phyloP scores from a whole-genome alignment of 805 yeast genomes.

The Schizosaccharomyces japonicus region DNA sequence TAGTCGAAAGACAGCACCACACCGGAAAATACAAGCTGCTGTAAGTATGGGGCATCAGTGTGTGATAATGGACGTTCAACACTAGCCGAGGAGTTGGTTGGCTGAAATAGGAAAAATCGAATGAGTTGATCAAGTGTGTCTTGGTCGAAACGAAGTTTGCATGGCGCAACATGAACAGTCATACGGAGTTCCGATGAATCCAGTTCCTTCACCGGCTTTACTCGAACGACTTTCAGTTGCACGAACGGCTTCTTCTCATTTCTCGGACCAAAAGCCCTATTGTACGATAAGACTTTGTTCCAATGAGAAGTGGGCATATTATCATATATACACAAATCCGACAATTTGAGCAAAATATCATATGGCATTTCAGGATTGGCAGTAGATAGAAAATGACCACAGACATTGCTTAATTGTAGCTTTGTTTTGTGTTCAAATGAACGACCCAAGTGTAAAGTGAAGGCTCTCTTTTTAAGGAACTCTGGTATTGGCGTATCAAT shows the following conservation, averaged over 20 bases:
- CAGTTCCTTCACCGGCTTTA: constrained; percentile 37
- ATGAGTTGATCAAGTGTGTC: constrained; percentile 70
- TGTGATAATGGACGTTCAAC: too few relatives aligned
- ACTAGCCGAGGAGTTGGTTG: not conserved
- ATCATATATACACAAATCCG: constrained; percentile 43
- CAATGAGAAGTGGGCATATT: constrained; percentile 72
- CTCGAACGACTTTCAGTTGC: constrained; percentile 26
- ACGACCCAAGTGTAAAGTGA: constrained; percentile 31
- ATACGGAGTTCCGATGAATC: constrained; percentile 48
- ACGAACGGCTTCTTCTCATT: constrained; percentile 48
- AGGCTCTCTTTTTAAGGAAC: constrained; percentile 11
- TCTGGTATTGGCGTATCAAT: constrained; percentile 13
- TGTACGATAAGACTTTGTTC: constrained; percentile 56
- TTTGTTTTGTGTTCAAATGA: constrained; percentile 37
- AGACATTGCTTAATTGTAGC: constrained; percentile 32
- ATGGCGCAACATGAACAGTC: constrained; percentile 30
- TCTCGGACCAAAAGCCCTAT: constrained; percentile 45
- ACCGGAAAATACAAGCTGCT: constrained; percentile 16
- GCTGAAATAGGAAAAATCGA: constrained; percentile 55
- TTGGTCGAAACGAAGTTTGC: constrained; percentile 72
- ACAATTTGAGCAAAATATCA: constrained; percentile 25
- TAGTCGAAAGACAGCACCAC: constrained; percentile 58
- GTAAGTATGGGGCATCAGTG: constrained; percentile 12
- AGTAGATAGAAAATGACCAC: constrained; percentile 23
- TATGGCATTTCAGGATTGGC: constrained; percentile 22